A percentile compares a stretch with the other conserved stretches of the same genome.
phyloP scores from a whole-genome alignment of 768 basidiomycete species.

The Calocera viscosa region DNA sequence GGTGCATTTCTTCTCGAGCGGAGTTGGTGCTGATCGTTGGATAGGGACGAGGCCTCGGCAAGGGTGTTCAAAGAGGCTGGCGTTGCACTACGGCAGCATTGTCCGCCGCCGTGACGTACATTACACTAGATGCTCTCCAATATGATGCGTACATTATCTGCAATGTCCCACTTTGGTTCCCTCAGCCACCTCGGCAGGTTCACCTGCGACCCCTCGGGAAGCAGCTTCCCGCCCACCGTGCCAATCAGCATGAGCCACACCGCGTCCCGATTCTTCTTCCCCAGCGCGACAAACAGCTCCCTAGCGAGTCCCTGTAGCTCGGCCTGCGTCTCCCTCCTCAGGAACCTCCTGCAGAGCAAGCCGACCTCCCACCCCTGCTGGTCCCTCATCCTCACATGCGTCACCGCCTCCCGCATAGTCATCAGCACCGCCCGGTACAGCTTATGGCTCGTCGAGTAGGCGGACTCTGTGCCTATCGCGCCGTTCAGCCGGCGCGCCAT shows the following conservation, averaged over 20 bases:
- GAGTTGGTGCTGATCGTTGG: background rate
- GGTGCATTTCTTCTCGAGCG: conserved; percentile 24
- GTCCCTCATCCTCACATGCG: conserved; percentile 55
- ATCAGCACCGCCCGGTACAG: conserved; percentile 62
- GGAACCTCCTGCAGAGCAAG: conserved; percentile 61
- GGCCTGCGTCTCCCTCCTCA: conserved; percentile 50
- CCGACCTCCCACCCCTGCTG: conserved; percentile 69
- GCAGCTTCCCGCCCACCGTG: conserved; percentile 32
- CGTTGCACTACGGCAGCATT: conserved; percentile 20
- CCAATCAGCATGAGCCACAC: conserved; percentile 68
- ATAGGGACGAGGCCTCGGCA: conserved; percentile 21
- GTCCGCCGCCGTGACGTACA: conserved; percentile 10
- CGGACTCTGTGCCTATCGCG: conserved; percentile 49
- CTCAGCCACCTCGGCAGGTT: conserved; percentile 25
- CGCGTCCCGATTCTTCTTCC: conserved; percentile 55
- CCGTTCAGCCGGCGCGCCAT: conserved; percentile 44
- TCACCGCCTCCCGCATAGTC: conserved; percentile 56
- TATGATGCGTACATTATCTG: conserved; percentile 28
- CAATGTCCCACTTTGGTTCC: conserved; percentile 53
- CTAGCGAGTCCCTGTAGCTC: conserved; percentile 61
- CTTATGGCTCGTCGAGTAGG: conserved; percentile 71
- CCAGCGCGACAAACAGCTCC: conserved; percentile 50
- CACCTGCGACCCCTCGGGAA: background rate
- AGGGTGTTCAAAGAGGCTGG: conserved; percentile 24
- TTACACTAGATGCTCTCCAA: conserved; percentile 14